Percentiles rank a stretch among this genome's conserved stretches.
phyloP scores from a whole-genome alignment of 2,329 filamentous ascomycete genomes.

The Penicillium sp. region DNA sequence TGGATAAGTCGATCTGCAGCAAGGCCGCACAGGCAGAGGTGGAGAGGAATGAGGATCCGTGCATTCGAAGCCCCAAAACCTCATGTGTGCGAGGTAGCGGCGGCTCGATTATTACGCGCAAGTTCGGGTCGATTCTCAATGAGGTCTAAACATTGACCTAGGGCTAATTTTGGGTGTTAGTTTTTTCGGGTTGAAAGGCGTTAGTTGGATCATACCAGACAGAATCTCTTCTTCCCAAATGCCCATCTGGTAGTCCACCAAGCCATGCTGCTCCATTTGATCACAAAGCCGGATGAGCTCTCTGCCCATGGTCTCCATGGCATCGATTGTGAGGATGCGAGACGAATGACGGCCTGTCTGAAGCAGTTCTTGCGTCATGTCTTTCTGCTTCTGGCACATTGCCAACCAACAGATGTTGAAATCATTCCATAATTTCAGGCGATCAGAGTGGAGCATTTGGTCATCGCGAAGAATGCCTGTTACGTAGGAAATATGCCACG shows the following conservation, averaged over 20 bases:
- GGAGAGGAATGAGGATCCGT: background rate
- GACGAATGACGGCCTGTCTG: slow-evolving; percentile 62
- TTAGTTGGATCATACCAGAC: slow-evolving; percentile 62
- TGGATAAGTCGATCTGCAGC: slow-evolving; percentile 7
- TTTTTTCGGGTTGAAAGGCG: background rate
- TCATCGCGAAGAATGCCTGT: slow-evolving; percentile 85
- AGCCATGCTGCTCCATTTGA: slow-evolving; percentile 83
- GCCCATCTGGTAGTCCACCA: slow-evolving; percentile 97
- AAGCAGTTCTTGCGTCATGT: slow-evolving; percentile 67
- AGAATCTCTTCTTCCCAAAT: slow-evolving; percentile 95
- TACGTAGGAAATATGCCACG: slow-evolving; percentile 1
- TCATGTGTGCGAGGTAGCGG: slow-evolving; percentile 34
- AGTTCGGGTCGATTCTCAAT: slow-evolving; percentile 47
- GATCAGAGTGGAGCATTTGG: slow-evolving; percentile 72
- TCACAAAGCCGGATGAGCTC: slow-evolving; percentile 85
- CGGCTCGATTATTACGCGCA: slow-evolving; percentile 24
- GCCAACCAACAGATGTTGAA: slow-evolving; percentile 94
- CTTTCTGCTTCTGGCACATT: slow-evolving; percentile 81
- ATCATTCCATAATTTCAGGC: slow-evolving; percentile 86
- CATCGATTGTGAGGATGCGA: slow-evolving; percentile 68
- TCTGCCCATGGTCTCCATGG: slow-evolving; percentile 77
- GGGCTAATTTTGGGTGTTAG: slow-evolving; percentile 43
- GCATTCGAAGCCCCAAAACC: slow-evolving; percentile 5
- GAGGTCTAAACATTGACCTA: slow-evolving; percentile 59
- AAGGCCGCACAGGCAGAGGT: background rate